A percentile compares a stretch with the other conserved stretches of the same genome.
Evolutionary conservation across 1,139 yeast genomes (phyloP).

Genomic region (Sugiyamaella xylanicola): DNA sequence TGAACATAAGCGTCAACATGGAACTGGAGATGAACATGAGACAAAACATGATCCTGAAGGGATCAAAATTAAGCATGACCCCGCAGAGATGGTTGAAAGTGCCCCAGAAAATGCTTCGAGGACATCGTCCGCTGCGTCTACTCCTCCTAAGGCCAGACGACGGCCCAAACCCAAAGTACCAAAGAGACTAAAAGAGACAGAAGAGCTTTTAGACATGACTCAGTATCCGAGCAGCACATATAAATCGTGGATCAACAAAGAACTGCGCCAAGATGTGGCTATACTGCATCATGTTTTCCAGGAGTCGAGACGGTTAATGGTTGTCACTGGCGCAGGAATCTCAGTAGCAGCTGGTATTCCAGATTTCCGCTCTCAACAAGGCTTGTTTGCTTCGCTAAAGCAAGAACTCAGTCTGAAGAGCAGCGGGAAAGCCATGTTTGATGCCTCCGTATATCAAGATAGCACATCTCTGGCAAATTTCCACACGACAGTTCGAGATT

Average conservation of each 20-base stretch:
- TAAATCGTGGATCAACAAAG: slow-evolving; percentile 23
- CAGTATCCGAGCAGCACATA: slow-evolving; percentile 13
- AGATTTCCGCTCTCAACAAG: slow-evolving; percentile 78
- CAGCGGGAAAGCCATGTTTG: slow-evolving; percentile 78
- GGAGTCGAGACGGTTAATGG: slow-evolving; percentile 42
- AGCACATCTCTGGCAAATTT: slow-evolving; percentile 61
- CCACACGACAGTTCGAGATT: slow-evolving; percentile 69
- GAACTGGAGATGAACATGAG: too few relatives aligned
- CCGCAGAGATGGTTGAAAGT: neutral
- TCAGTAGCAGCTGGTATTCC: slow-evolving; percentile 92
- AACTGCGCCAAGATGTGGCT: slow-evolving; percentile 33
- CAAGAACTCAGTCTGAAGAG: slow-evolving; percentile 43
- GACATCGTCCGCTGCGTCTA: slow-evolving; percentile 1
- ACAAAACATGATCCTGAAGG: too few relatives aligned
- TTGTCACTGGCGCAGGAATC: slow-evolving; percentile 83
- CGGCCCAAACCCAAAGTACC: slow-evolving; percentile 35
- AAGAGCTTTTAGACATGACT: slow-evolving; percentile 27
- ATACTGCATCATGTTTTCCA: slow-evolving; percentile 36
- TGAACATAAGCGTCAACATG: too few relatives aligned
- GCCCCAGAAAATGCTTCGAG: neutral
- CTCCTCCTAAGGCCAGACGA: slow-evolving; percentile 14
- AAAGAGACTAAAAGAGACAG: slow-evolving; percentile 25
- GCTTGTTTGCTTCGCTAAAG: slow-evolving; percentile 68
- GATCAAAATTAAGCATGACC: neutral
- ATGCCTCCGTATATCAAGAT: slow-evolving; percentile 74